Evolutionary conservation across 306 rosid species (phyloP), one percentile per base, ranked within the genome.

Genomic region (Neltuma alba): DNA sequence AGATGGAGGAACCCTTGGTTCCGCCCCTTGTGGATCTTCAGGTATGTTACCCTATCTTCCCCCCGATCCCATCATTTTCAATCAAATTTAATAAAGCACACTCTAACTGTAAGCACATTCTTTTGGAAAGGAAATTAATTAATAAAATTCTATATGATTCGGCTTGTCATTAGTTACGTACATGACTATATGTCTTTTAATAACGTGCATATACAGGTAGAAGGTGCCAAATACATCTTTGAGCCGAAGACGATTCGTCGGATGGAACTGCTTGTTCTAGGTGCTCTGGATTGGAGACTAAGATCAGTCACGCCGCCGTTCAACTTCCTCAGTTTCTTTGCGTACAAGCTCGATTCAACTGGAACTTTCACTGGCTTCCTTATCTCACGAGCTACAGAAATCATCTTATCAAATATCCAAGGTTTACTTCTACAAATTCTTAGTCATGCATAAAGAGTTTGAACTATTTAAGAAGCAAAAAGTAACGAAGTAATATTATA

Each of bases 1-100:
- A 93, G 79, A 91, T 93, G 98, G 98, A 93, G 93, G 98, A 93
- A 85, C 94, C 91, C 77, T 90, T 93, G 9, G 94, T 91, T 89
- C 98, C 98, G 9, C 66, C 97, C 47, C 86, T 93, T 64, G 74
- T 91, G 87, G 94, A 90, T 86, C 87, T 93, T 78, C 98, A 93
- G 98, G 98, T 93, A 81, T 20, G 79, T 14, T 15, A 47, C 52
- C 33, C n/a, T 21, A 31, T 68, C 14, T 34, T 47, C 23, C 47
- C 25, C n/a, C 31, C 45, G 2, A 15, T 27, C 6, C 45, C 45
- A n/a, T 7, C 57, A 71, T 48, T 71, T 47, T 71, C 62, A 52
- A 61, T 55, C 18, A 20, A 44, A 69, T 69, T 70, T 45, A 40
- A 55, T 41, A 21, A 74, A 20, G 21, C 12, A 9, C 36, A 62